These are phyloP conservation scores for Corallochytrium limacisporum DNA, from an alignment of 78 protist genomes.

Conservation along the genomic window DNA sequence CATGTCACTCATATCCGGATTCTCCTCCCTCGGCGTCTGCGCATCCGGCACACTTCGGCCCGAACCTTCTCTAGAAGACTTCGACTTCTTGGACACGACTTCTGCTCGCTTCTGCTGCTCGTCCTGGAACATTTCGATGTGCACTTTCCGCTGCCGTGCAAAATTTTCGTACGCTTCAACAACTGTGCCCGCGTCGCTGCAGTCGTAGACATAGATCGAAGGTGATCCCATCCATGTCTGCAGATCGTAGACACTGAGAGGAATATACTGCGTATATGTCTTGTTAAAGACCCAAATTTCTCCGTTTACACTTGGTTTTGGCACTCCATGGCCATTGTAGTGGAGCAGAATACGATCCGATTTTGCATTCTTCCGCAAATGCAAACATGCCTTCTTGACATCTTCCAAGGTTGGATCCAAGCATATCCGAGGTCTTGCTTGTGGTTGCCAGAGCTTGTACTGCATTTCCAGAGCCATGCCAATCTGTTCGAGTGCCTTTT, in stretches of 20 bases:
- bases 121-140: not conserved
- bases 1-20: not conserved
- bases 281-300: slow-evolving; percentile 94
- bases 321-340: slow-evolving; percentile 99
- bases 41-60: too few species aligned
- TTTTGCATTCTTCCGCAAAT: slow-evolving; percentile 49
- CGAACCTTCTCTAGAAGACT: too few species aligned
- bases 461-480: slow-evolving; percentile 61
- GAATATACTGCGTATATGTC: slow-evolving; percentile 80
- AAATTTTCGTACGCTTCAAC: slow-evolving; percentile 56
- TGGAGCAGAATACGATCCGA: slow-evolving; percentile 92
- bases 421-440: slow-evolving; percentile 3
- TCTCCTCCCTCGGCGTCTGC: too few species aligned
- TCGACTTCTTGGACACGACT: not conserved
- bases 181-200: slow-evolving; percentile 81
- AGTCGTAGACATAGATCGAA: slow-evolving; percentile 63
- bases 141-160: slow-evolving; percentile 33
- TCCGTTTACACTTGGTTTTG: slow-evolving; percentile 80
- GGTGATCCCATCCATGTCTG: slow-evolving; percentile 79
- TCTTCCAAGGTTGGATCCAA: slow-evolving; percentile 47
- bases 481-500: slow-evolving; percentile 68
- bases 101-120: not conserved
- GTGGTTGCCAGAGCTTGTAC: slow-evolving; percentile 74
- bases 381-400: slow-evolving; percentile 52
- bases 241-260: slow-evolving; percentile 76